phyloP scores from a whole-genome alignment of 2,329 filamentous ascomycete species.

The Fusarium oxysporum region DNA sequence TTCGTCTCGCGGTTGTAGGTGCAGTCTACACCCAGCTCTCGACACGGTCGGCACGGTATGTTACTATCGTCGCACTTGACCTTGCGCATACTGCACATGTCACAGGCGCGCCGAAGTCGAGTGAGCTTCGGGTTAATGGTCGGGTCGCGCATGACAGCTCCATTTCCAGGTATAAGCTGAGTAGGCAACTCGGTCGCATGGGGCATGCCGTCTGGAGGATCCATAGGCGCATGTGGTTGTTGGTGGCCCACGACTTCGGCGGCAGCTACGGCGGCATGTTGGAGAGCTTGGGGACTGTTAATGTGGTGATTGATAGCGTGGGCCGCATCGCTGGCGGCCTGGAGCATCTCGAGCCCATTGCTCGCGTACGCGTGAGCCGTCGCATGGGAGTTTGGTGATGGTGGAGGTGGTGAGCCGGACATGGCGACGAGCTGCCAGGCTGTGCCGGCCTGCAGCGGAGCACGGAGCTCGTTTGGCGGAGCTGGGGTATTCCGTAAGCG shows the following conservation, averaged over 20 bases:
- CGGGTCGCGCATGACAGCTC: slow-evolving; percentile 52
- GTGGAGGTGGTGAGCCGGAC: slow-evolving; percentile 46
- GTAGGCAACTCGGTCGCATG: slow-evolving; percentile 38
- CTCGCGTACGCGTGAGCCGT: slow-evolving; percentile 58
- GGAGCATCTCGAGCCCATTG: slow-evolving; percentile 60
- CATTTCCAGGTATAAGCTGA: slow-evolving; percentile 41
- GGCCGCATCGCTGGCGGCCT: slow-evolving; percentile 59
- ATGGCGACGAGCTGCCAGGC: slow-evolving; percentile 31
- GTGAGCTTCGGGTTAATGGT: slow-evolving; percentile 64
- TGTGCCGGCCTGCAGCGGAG: slow-evolving; percentile 37
- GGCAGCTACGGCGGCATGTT: slow-evolving; percentile 53
- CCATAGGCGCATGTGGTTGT: slow-evolving; percentile 30
- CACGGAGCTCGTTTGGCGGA: slow-evolving; percentile 39
- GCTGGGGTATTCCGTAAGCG: slow-evolving; percentile 29
- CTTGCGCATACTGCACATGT: slow-evolving; percentile 72
- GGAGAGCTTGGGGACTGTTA: slow-evolving; percentile 53
- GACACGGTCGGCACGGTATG: slow-evolving; percentile 68
- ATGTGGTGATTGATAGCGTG: slow-evolving; percentile 49
- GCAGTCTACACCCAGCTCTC: slow-evolving; percentile 68
- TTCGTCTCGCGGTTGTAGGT: slow-evolving; percentile 69
- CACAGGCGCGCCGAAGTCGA: slow-evolving; percentile 68
- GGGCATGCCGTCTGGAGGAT: slow-evolving; percentile 31
- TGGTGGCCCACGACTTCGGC: slow-evolving; percentile 46
- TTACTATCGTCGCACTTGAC: slow-evolving; percentile 70
- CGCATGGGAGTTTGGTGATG: slow-evolving; percentile 44